A percentile compares a stretch with the other conserved stretches of the same genome.
Conservation (phyloP, 352 stramenopile genomes). For the Phytopythium cucurbitacearum region DNA sequence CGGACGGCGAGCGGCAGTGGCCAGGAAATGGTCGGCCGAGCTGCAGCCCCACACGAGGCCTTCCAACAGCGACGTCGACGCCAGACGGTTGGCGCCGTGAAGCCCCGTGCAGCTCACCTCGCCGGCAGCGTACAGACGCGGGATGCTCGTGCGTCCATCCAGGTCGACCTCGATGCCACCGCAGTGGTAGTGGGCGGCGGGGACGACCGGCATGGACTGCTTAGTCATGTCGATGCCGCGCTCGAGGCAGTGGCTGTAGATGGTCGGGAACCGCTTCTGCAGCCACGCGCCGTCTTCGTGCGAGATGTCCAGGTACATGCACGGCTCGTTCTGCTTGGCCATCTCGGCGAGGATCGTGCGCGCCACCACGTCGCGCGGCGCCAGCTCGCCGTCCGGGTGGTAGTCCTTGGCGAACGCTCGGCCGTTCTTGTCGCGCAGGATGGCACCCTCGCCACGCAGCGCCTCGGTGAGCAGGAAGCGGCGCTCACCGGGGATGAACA, state of each 20-base stretch:
- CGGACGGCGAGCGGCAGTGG: constrained; percentile 7
- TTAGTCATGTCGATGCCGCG: constrained; percentile 91
- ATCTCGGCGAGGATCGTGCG: constrained; percentile 91
- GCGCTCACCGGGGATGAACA: constrained; percentile 88
- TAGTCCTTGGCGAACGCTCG: constrained; percentile 91
- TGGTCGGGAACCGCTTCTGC: constrained; percentile 80
- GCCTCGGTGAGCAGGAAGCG: constrained; percentile 93
- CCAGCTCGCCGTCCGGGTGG: constrained; percentile 90
- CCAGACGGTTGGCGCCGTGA: constrained; percentile 92
- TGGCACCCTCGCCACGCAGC: constrained; percentile 89
- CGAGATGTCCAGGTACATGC: constrained; percentile 92
- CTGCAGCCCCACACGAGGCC: constrained; percentile 92
- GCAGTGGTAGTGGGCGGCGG: constrained; percentile 94
- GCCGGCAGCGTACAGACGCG: constrained; percentile 87
- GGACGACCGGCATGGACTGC: constrained; percentile 87
- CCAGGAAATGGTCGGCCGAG: constrained; percentile 72
- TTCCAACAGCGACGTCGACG: constrained; percentile 92
- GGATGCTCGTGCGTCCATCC: constrained; percentile 73
- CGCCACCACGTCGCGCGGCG: constrained; percentile 91
- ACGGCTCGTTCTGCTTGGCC: constrained; percentile 72
- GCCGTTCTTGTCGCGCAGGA: constrained; percentile 75
- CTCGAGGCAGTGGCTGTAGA: constrained; percentile 75
- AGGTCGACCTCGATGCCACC: constrained; percentile 90
- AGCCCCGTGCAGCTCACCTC: constrained; percentile 93
- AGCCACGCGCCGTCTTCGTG: constrained; percentile 88